A percentile compares a stretch with the other conserved stretches of the same genome.
Evolutionary conservation across 1,284 basidiomycete species (phyloP).

Genomic region (Omphalotus olearius): DNA sequence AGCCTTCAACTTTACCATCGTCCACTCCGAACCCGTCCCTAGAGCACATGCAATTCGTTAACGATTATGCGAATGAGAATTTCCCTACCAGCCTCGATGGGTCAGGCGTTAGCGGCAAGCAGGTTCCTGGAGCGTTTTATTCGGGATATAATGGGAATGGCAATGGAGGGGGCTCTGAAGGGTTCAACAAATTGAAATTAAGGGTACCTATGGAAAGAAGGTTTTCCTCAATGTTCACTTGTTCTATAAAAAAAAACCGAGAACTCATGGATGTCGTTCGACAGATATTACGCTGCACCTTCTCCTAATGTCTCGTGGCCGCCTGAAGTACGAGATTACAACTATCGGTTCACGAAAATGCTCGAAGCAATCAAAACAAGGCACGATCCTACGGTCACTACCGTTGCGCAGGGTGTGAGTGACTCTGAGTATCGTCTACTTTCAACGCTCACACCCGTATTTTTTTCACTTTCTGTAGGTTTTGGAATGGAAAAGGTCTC

Average conservation of each 20-base stretch:
- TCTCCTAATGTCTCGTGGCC: slow-evolving; percentile 69
- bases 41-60: slow-evolving; percentile 25
- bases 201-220: slow-evolving; percentile 73
- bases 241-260: too few relatives aligned
- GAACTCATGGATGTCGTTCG: slow-evolving; percentile 16
- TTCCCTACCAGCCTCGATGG: slow-evolving; percentile 8
- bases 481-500: slow-evolving; percentile 71
- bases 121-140: background rate
- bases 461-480: background rate
- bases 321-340: slow-evolving; percentile 92
- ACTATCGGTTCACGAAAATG: slow-evolving; percentile 84
- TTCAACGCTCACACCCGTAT: background rate
- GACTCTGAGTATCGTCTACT: too few relatives aligned
- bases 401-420: slow-evolving; percentile 83
- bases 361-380: slow-evolving; percentile 91
- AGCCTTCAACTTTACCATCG: slow-evolving; percentile 49
- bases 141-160: slow-evolving; percentile 10
- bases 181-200: slow-evolving; percentile 53
- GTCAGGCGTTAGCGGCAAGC: background rate
- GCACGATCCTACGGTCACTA: slow-evolving; percentile 97
- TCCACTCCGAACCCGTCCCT: slow-evolving; percentile 71
- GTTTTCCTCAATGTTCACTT: slow-evolving; percentile 25
- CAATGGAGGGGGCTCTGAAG: slow-evolving; percentile 28
- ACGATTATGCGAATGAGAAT: slow-evolving; percentile 21
- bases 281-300: slow-evolving; percentile 75